Conservation (phyloP, 306 rosid species). For the Vigna hirtella region DNA sequence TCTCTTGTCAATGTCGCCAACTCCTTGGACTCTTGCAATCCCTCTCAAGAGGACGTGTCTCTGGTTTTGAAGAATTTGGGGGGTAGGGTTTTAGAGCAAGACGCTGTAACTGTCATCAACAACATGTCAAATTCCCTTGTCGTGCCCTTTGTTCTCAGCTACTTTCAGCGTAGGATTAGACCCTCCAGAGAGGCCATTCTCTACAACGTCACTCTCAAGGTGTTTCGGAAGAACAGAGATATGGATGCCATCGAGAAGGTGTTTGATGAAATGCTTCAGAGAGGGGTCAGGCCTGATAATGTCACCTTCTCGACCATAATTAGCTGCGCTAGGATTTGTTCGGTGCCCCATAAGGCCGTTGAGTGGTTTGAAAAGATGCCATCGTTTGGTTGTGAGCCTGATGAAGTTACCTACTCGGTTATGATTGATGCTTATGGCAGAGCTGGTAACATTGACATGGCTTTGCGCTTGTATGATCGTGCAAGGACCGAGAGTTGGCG, state of each 20-base stretch:
- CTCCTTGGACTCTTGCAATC: constrained; percentile 63
- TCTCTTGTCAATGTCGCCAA: constrained; percentile 60
- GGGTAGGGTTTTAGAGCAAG: constrained; percentile 66
- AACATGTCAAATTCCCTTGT: constrained; percentile 62
- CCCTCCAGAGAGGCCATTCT: constrained; percentile 70
- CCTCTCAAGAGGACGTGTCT: constrained; percentile 58
- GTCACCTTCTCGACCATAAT: constrained; percentile 89
- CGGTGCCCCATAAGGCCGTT: constrained; percentile 72
- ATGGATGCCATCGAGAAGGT: constrained; percentile 80
- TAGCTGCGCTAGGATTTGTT: constrained; percentile 79
- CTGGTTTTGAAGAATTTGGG: constrained; percentile 58
- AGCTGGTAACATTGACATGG: constrained; percentile 79
- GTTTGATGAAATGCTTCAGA: constrained; percentile 76
- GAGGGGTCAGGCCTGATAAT: constrained; percentile 77
- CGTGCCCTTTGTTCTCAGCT: constrained; percentile 63
- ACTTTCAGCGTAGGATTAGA: constrained; percentile 57
- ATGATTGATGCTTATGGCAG: constrained; percentile 92
- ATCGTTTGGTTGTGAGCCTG: constrained; percentile 69
- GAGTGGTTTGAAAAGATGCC: constrained; percentile 96
- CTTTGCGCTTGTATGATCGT: constrained; percentile 80
- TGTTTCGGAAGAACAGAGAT: constrained; percentile 69
- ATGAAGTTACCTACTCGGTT: constrained; percentile 81
- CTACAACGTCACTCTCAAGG: constrained; percentile 88
- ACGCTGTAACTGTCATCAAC: constrained; percentile 75
- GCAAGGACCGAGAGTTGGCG: constrained; percentile 83